Evolutionary conservation across 352 stramenopile species (phyloP).

Genomic region (Phytophthora podocarpi): DNA sequence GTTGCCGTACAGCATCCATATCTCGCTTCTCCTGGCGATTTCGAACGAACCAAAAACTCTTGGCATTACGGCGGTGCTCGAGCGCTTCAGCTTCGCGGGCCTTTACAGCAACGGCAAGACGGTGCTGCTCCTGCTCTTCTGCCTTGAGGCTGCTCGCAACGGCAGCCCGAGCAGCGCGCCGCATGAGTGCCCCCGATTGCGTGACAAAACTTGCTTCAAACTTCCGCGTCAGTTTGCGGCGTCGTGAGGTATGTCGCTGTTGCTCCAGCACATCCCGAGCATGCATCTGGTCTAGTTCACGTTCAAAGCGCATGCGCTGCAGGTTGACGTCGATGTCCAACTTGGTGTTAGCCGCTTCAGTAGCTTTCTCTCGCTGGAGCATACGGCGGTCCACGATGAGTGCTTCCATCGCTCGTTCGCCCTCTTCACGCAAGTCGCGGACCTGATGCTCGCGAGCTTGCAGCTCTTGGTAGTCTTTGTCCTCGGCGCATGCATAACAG

Average conservation of each 20-base stretch:
- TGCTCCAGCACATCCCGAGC: constrained; percentile 49
- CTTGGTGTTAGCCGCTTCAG: constrained; percentile 58
- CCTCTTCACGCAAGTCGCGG: constrained; percentile 65
- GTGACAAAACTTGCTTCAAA: constrained; percentile 63
- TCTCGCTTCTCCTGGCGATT: constrained; percentile 58
- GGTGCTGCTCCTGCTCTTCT: constrained; percentile 42
- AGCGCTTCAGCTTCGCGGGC: constrained; percentile 44
- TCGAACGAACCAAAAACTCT: constrained; percentile 70
- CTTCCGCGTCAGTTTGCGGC: constrained; percentile 48
- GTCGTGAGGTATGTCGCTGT: constrained; percentile 47
- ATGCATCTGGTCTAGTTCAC: constrained; percentile 52
- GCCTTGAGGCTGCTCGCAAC: constrained; percentile 42
- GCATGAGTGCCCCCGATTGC: constrained; percentile 73
- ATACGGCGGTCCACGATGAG: constrained; percentile 73
- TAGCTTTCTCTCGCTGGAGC: constrained; percentile 63
- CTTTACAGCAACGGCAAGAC: constrained; percentile 26
- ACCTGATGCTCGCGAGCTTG: constrained; percentile 53
- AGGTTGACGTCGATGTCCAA: constrained; percentile 76
- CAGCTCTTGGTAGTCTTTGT: constrained; percentile 45
- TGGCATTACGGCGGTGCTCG: constrained; percentile 54
- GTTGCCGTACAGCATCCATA: constrained; percentile 25
- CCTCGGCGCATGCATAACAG: constrained; percentile 36
- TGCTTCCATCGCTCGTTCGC: constrained; percentile 64
- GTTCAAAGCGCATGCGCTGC: constrained; percentile 65
- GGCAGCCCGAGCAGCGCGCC: constrained; percentile 47